These are phyloP conservation scores for Chamaecrista fasciculata DNA, from an alignment of 306 rosid species.

Conservation along the genomic window DNA sequence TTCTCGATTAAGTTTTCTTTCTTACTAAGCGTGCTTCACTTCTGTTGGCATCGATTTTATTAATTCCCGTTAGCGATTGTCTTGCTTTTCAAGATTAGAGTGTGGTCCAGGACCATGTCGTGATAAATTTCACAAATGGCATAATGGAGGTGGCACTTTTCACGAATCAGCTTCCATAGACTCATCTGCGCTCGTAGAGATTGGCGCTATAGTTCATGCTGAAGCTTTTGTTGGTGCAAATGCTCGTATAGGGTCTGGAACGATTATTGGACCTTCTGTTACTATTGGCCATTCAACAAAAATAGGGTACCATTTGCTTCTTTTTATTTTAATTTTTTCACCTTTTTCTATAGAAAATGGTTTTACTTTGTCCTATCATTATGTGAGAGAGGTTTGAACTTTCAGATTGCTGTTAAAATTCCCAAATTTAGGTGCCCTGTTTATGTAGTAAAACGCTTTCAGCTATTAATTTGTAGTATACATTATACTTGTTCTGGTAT, in stretches of 20 bases:
- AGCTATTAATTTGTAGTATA: not conserved
- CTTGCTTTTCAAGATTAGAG: slow-evolving; percentile 48
- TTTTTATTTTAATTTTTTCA: too few relatives aligned
- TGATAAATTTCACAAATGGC: slow-evolving; percentile 58
- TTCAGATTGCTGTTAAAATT: too few relatives aligned
- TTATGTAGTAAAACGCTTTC: not conserved
- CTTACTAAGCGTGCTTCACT: not conserved
- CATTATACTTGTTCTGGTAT: not conserved
- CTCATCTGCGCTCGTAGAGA: slow-evolving; percentile 63
- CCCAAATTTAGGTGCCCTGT: not conserved
- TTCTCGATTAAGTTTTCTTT: not conserved
- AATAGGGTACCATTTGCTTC: slow-evolving; percentile 52
- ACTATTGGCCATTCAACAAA: slow-evolving; percentile 56
- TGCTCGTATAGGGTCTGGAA: slow-evolving; percentile 70
- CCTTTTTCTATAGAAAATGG: too few relatives aligned
- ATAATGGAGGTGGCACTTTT: slow-evolving; percentile 78
- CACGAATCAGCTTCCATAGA: slow-evolving; percentile 67
- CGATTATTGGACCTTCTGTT: slow-evolving; percentile 79
- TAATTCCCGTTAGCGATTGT: slow-evolving; percentile 27
- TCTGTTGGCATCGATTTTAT: not conserved
- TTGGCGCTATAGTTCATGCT: slow-evolving; percentile 76
- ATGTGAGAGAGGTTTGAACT: too few relatives aligned
- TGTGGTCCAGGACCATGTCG: slow-evolving; percentile 25
- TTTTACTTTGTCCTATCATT: too few relatives aligned
- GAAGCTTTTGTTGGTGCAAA: slow-evolving; percentile 53